A percentile compares a stretch with the other conserved stretches of the same genome.
These are phyloP conservation scores for Candida glaebosa DNA, from an alignment of 805 yeast genomes.

Conservation along the genomic window DNA sequence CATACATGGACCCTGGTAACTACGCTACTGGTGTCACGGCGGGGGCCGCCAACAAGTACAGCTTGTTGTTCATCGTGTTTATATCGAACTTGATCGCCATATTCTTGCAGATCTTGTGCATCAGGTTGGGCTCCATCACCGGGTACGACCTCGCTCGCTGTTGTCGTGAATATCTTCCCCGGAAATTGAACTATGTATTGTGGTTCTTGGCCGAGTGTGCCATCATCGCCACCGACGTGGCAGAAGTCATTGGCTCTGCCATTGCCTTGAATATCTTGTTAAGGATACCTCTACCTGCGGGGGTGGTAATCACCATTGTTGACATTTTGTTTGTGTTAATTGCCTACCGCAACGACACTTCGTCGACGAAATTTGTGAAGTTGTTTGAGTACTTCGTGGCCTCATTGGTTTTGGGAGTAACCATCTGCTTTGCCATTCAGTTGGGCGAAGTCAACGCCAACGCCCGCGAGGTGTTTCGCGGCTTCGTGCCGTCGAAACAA, in stretches of 20 bases:
- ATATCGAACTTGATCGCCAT: slow-evolving; percentile 45
- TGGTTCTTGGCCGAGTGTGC: slow-evolving; percentile 48
- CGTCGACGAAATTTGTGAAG: slow-evolving; percentile 31
- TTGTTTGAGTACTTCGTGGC: slow-evolving; percentile 44
- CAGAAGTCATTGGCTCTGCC: slow-evolving; percentile 53
- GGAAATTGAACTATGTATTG: slow-evolving; percentile 31
- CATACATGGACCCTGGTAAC: slow-evolving; percentile 54
- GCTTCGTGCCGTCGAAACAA: slow-evolving; percentile 40
- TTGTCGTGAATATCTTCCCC: slow-evolving; percentile 39
- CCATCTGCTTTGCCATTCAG: slow-evolving; percentile 45
- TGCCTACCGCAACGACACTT: slow-evolving; percentile 44
- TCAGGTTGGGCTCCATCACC: slow-evolving; percentile 47
- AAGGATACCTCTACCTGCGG: slow-evolving; percentile 47
- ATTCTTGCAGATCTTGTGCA: slow-evolving; percentile 42
- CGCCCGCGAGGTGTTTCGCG: slow-evolving; percentile 36
- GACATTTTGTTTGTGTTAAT: slow-evolving; percentile 46
- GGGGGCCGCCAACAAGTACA: slow-evolving; percentile 42
- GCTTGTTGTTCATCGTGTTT: slow-evolving; percentile 41
- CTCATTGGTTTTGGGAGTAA: slow-evolving; percentile 38
- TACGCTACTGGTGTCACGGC: slow-evolving; percentile 48
- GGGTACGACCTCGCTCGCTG: slow-evolving; percentile 46
- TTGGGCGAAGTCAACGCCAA: slow-evolving; percentile 32
- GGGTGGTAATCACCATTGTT: slow-evolving; percentile 41
- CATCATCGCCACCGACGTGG: slow-evolving; percentile 50
- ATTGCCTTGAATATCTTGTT: slow-evolving; percentile 46